Evolutionary conservation across 192 early-diverging fungal genomes (phyloP), one percentile per base, ranked within the genome.

Genomic region (Umbelopsis sp.): DNA sequence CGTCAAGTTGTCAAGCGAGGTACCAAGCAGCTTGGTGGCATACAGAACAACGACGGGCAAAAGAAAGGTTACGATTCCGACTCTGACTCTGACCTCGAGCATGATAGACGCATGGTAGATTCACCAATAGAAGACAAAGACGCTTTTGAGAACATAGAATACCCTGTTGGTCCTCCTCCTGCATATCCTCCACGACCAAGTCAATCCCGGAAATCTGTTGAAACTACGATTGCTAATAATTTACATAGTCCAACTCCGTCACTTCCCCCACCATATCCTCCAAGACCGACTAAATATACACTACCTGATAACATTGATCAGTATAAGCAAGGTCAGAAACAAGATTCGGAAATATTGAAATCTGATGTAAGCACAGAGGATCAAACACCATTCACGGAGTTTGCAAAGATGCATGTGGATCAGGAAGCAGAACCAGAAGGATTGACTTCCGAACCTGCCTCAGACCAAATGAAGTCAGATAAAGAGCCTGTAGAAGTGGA

Each of bases 1-100:
- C 34, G 77, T 52, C 72, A 65, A 45, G 72, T 78, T 22, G 29
- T 78, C 0, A 50, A 25, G n/a, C 45, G 32, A 32, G 32, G 50
- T 29, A 62, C 56, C 26, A 62, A 12, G 17, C 31, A 29, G 17
- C 47, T 49, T 12, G 47, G 47, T n/a, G 47, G 47, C 38, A 53
- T 24, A 11, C 31, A 62, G 2, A 11, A 26, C 1, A 34, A 32
- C 14, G 26, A 34, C 3, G 29, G 34, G 2, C 29, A 62, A 5
- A 62, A 62, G 11, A 36, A 62, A 17, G 31, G 34, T 3, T 17
- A 34, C 34, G 26, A 31, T 14, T 34, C 29, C 31, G 56, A 53
- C 21, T 22, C 52, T 12, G 52, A 53, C 21, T 53, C 50, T 21
- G 51, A 52, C 25, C 9, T 21, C 5, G 49, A 62, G 10, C 12